Base-by-base conservation (phyloP, 2,329 filamentous ascomycete genomes). In the Orbilia javanica region DNA sequence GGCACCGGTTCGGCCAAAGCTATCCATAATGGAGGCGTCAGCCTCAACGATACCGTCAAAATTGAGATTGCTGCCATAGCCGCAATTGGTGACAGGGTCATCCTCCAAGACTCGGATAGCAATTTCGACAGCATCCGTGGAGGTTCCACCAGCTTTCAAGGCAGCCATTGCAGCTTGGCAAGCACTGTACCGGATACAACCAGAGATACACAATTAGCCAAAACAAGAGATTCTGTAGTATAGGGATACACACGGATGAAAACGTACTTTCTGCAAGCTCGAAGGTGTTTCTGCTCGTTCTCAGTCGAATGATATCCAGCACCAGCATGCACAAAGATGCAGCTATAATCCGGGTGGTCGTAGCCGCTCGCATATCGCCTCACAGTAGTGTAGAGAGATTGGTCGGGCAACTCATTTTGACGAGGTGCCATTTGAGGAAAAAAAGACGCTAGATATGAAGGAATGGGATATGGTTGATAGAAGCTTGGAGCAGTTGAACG, bases 271-370 rank as follows among this genome's bases (percentile, higher is more conserved):
- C 92, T 91, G 84, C 96, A 98, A 48, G 94, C 94, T 82, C 91
- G 87, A 8, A 99, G 88, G 83, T 99, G 96, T 42, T 92, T 87
- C 70, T 88, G 87, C 83, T 99, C 94, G 83, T 98, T 98, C 77
- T 92, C 89, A 25, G 89, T 86, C 83, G 94, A 97, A 84, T 99
- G 96, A 82, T 93, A 99, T 3, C 96, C 96, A 15, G 96, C 96
- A 36, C 96, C 96, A 42, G 95, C 96, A 84, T 99, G 96, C 52
- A 99, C 91, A 84, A 97, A 98, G 65, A 99, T 95, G 75, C 93
- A 94, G 72, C 62, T 68, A 42, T 72, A 75, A 52, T 75, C 73
- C n/a, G 68, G 67, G 31, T 80, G 64, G 31, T 74, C 64, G 20
- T 72, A 68, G 31, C 74, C 74, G 15, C 48, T 55, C 11, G 5